phyloP scores from a whole-genome alignment of 371 early-diverging fungal genomes.

The Zopfochytrium polystomum region DNA sequence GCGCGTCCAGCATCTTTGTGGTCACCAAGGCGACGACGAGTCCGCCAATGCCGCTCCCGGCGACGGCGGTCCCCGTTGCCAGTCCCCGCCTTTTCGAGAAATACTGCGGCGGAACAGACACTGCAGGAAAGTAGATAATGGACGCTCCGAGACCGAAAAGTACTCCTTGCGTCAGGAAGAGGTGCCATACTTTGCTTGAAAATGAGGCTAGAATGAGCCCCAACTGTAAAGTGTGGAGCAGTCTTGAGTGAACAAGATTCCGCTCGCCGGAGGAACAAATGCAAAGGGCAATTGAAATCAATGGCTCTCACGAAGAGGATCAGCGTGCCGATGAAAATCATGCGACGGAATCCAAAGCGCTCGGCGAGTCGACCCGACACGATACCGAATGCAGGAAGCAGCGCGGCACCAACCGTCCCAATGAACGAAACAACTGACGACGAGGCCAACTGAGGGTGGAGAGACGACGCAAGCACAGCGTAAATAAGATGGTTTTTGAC shows the following conservation, averaged over 20 bases:
- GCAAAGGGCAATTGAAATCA: neutral
- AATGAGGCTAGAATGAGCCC: constrained; percentile 7
- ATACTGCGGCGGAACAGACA: constrained; percentile 71
- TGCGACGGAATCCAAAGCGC: constrained; percentile 21
- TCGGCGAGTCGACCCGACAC: constrained; percentile 22
- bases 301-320: constrained; percentile 6
- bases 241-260: constrained; percentile 11
- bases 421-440: constrained; percentile 13
- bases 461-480: constrained; percentile 7
- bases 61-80: constrained; percentile 73
- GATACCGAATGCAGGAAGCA: constrained; percentile 26
- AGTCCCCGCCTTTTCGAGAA: constrained; percentile 68
- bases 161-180: constrained; percentile 25
- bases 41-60: constrained; percentile 62
- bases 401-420: constrained; percentile 13
- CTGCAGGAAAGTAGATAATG: constrained; percentile 65
- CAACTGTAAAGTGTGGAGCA: constrained; percentile 11
- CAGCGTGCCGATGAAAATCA: constrained; percentile 21
- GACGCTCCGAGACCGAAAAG: constrained; percentile 55
- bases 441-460: neutral
- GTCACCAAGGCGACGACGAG: constrained; percentile 56
- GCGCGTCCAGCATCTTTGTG: constrained; percentile 46
- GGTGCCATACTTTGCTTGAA: constrained; percentile 28
- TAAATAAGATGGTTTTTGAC: too few species aligned
- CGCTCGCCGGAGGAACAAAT: neutral